Evolutionary conservation across 176 grass and related monocot genomes (phyloP).

Genomic region (Lolium multiflorum): DNA sequence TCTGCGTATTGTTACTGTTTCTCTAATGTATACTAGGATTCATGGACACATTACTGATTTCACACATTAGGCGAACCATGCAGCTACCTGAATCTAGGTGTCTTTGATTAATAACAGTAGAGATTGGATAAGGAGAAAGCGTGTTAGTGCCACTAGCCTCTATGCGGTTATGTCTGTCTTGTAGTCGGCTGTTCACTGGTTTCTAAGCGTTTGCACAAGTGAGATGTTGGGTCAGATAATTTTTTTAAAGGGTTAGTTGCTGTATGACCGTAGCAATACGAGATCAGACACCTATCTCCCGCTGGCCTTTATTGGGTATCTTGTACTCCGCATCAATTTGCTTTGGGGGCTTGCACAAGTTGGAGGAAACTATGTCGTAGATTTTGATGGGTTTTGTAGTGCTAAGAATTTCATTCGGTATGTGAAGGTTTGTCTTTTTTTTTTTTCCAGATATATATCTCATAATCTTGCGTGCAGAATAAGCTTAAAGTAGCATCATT

Average conservation of each 20-base stretch:
- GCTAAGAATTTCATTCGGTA: neutral
- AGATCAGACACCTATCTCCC: neutral
- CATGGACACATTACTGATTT: neutral
- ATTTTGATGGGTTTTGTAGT: neutral
- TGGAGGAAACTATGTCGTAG: constrained; percentile 17
- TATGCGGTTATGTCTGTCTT: neutral
- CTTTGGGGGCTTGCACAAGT: constrained; percentile 13
- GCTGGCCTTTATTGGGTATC: constrained; percentile 8
- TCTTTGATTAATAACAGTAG: neutral
- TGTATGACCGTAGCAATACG: constrained; percentile 20
- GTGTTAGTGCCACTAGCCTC: neutral
- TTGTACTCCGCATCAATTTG: neutral
- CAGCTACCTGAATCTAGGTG: neutral
- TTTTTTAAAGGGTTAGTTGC: constrained; percentile 7
- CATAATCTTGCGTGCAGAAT: neutral
- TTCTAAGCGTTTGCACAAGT: neutral
- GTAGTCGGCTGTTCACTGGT: neutral
- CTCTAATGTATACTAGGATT: neutral
- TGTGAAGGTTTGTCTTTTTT: constrained; percentile 4
- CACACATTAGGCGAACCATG: neutral
- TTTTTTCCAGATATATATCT: neutral
- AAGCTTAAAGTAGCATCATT: neutral
- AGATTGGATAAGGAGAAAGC: constrained; percentile 3
- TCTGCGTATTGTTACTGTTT: constrained; percentile 8
- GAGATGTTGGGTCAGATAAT: neutral